Evolutionary conservation across 2,329 filamentous ascomycete genomes (phyloP), one percentile per base, ranked within the genome.

Genomic region (Pseudodiploospora longispora): DNA sequence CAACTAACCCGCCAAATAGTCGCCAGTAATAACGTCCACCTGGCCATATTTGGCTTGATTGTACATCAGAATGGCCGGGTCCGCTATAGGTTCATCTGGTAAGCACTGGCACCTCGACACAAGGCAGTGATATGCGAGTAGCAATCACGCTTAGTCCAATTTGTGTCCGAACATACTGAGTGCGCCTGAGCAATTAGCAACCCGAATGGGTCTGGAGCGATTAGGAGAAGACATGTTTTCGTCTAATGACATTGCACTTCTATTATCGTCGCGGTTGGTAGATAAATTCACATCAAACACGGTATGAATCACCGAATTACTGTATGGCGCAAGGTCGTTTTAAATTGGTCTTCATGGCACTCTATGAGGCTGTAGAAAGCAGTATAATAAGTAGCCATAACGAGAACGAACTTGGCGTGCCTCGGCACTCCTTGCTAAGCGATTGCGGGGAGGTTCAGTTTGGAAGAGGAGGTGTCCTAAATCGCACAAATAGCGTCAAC

Each of bases 1-100:
- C 19, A 19, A 47, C 56, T 47, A 51, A 65, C 67, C 68, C 7
- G 69, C 67, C 33, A 75, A 64, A 50, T 73, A 76, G 48, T 77
- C 74, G 8, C 73, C 72, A 0, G 71, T 76, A 38, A 77, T 74
- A 12, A 76, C 70, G 50, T 77, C 73, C 8, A 61, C 52, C 1
- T 52, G 51, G n/a, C 56, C 57, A 38, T 53, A 48, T 27, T 44
- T 55, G n/a, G 57, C 58, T 27, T 61, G 58, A 27, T 55, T 58
- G 32, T 55, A 52, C 57, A 60, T 61, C 38, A 58, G 48, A 6
- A 52, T 38, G 19, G 43, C 51, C 2, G 51, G 50, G 42, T 58
- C 55, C 6, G 40, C 52, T 51, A 19, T 36, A 10, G 4, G 6
- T 19, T 10, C 6, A 39, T 32, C 19, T 19, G 19, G 19, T 40